Conservation (phyloP, 257 asterid genomes). For the Rehmannia glutinosa region DNA sequence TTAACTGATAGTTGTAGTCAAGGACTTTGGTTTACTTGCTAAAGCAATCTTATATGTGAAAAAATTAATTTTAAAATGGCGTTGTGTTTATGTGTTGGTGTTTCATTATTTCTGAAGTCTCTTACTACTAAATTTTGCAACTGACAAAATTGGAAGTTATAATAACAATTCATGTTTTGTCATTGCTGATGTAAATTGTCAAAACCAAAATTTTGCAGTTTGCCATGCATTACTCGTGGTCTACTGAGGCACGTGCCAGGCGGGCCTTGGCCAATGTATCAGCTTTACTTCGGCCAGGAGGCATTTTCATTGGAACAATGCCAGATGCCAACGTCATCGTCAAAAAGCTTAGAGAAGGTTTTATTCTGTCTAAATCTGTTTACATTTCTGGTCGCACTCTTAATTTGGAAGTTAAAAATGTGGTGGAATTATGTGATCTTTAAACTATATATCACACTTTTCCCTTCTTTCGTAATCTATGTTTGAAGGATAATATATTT, state of each 20-base stretch:
- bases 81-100: too few species aligned
- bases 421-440: not conserved
- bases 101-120: too few species aligned
- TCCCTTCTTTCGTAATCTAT: too few species aligned
- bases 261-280: constrained; percentile 92
- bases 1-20: too few species aligned
- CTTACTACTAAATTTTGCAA: not conserved
- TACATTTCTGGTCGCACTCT: not conserved
- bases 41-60: too few species aligned
- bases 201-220: constrained; percentile 52
- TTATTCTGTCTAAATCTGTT: constrained; percentile 13
- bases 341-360: constrained; percentile 92
- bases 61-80: too few species aligned
- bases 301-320: constrained; percentile 95
- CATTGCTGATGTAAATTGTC: constrained; percentile 9
- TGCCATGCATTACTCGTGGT: constrained; percentile 99
- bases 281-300: constrained; percentile 97
- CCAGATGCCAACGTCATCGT: constrained; percentile 96
- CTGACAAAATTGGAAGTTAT: not conserved
- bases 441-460: not conserved
- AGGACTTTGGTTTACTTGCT: too few species aligned
- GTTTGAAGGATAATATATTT: too few species aligned
- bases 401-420: not conserved
- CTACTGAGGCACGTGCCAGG: constrained; percentile 97
- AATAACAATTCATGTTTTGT: not conserved